Percentiles rank a stretch among this genome's conserved stretches.
These are phyloP conservation scores for Pelargonium cotyledonis DNA, from an alignment of 441 rosid species.

Conservation along the genomic window DNA sequence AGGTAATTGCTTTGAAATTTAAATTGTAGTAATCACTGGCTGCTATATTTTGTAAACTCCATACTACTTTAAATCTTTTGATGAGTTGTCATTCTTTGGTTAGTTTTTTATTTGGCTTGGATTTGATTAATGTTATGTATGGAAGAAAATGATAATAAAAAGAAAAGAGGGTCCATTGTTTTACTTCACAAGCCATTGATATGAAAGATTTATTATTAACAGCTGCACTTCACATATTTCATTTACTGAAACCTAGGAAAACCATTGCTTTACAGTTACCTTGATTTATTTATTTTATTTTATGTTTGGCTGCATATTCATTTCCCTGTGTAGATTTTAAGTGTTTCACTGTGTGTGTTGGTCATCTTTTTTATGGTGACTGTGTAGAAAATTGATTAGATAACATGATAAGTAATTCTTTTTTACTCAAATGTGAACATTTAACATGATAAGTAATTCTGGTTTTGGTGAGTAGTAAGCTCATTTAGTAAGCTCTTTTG, in stretches of 20 bases:
- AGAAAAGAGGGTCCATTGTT: background rate
- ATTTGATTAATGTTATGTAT: background rate
- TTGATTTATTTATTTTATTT: background rate
- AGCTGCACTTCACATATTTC: no score
- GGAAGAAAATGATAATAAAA: background rate
- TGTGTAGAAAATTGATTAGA: background rate
- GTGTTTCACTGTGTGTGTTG: background rate
- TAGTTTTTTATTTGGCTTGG: background rate
- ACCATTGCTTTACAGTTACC: background rate
- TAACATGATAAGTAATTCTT: background rate
- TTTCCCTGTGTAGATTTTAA: background rate
- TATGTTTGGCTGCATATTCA: background rate
- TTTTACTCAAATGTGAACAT: background rate
- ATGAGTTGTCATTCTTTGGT: background rate
- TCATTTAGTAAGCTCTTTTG: background rate
- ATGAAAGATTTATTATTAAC: no score
- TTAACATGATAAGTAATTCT: background rate
- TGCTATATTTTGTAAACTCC: background rate
- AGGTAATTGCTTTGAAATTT: background rate
- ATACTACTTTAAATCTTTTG: background rate
- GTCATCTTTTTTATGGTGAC: background rate
- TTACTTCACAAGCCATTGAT: no score
- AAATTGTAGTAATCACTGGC: background rate
- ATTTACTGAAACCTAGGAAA: background rate
- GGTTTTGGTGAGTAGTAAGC: background rate